Percentiles rank a stretch among this genome's conserved stretches.
Evolutionary conservation across 2,329 filamentous ascomycete genomes (phyloP).

Genomic region (Graphilbum sp.): DNA sequence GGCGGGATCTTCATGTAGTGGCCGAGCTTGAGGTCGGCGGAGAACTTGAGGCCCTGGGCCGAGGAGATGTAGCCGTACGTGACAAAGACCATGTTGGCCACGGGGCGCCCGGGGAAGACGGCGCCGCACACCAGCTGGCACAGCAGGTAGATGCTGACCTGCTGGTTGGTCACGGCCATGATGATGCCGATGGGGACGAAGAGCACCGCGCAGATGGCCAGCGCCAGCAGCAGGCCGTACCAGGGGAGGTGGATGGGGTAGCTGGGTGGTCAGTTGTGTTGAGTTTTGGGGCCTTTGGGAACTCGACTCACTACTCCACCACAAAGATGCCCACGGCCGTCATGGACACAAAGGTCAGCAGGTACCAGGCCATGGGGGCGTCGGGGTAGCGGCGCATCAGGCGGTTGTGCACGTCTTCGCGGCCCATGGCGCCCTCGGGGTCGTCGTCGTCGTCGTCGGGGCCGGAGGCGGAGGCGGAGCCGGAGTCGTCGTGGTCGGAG

Average conservation of each 20-base stretch:
- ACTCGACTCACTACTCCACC: constrained; percentile 70
- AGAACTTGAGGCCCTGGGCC: constrained; percentile 78
- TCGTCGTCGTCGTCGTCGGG: constrained; percentile 10
- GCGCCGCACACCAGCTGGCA: constrained; percentile 73
- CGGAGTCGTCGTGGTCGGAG: constrained; percentile 2
- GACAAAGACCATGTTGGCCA: constrained; percentile 88
- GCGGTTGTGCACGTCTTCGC: constrained; percentile 70
- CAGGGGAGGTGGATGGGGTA: constrained; percentile 72
- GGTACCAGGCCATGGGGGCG: constrained; percentile 68
- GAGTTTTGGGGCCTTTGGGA: too few species aligned
- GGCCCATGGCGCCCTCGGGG: constrained; percentile 41
- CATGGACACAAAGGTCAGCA: constrained; percentile 61
- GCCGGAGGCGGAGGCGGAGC: constrained; percentile 6
- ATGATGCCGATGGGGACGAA: constrained; percentile 88
- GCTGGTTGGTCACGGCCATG: constrained; percentile 84
- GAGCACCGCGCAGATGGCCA: constrained; percentile 61
- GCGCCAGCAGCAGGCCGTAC: constrained; percentile 68
- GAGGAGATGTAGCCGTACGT: constrained; percentile 85
- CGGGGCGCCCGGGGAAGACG: constrained; percentile 68
- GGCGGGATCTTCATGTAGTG: constrained; percentile 83
- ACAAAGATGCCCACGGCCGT: constrained; percentile 65
- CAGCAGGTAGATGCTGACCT: constrained; percentile 73
- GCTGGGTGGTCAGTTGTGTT: too few species aligned
- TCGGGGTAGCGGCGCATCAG: constrained; percentile 73
- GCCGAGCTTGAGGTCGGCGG: constrained; percentile 71